Evolutionary conservation across 345 rosid species (phyloP), one percentile per base, ranked within the genome.

Genomic region (Gossypium herbaceum): DNA sequence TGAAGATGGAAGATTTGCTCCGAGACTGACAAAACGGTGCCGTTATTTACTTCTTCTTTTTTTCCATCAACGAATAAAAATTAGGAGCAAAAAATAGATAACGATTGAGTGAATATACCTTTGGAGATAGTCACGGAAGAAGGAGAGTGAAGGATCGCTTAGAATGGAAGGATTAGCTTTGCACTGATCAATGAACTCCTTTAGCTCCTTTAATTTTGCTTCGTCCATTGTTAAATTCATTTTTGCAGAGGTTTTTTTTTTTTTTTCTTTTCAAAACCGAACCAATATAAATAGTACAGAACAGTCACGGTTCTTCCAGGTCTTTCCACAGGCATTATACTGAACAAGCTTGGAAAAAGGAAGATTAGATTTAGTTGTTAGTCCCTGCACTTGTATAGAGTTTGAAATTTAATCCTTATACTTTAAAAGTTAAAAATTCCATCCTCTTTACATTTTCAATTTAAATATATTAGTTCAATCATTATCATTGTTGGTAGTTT

Each of bases 91-190:
- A 3, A 12, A 59, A 27, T 47, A 59, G 63, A 61, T 6, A 12
- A 2, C 19, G 59, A 25, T 2, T 52, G 61, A 17, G 34, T 3
- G 29, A 22, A 73, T 16, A 27, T 63, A 91, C 99, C 98, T 93
- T 56, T 86, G 86, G 81, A 95, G 85, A 79, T 90, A 95, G 75
- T 95, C 98, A 56, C 93, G 91, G 90, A 95, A 95, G 91, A 95
- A 95, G 80, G 94, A 84, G 73, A 95, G 93, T 0, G 96, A 81
- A 44, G 99, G 94, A 29, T 94, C 89, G 50, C 73, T 17, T 82
- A 95, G 97, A 25, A 90, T 45, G 39, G 99, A 85, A 56, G 99
- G 99, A 75, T 90, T 63, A 51, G 97, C 86, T 82, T 90, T 85
- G 87, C 97, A 91, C 84, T 77, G 88, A 51, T 88, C 87, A 77